Base-by-base conservation (phyloP, 257 asterid species). In the Gentiana macrophylla region DNA sequence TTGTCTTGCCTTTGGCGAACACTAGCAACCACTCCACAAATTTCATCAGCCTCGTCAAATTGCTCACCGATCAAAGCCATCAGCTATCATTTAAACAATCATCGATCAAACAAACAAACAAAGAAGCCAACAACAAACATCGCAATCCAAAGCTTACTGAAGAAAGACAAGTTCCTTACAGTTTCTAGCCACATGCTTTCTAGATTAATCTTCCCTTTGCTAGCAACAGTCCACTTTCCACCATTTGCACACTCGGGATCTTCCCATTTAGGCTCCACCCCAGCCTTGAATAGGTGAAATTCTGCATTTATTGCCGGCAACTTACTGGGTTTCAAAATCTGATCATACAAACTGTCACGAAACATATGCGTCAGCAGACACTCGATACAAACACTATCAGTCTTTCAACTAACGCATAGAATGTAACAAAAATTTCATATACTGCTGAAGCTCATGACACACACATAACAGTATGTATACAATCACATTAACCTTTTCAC, bases 211-310 rank as follows among this genome's bases (percentile, higher is more conserved):
- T 77, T 91, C 60, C 72, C 70, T 77, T 48, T 73, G 76, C 82
- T 60, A 45, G 63, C 52, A 36, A 78, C 80, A 8, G 94, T 79
- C 98, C 96, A 91, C 71, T 87, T 91, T 75, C 98, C 96, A 49
- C 98, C 98, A 56, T 60, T 77, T 37, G 92, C 92, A 76, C 96
- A 91, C 80, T 87, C 95, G 0, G 94, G 96, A 78, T 90, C 98
- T 78, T 90, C 98, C 98, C 98, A 91, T 71, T 91, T 91, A 62
- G 96, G 98, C 75, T 84, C 96, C 67, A 83, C 77, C 57, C 97
- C 95, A 65, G 84, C 80, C 76, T 76, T 85, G 74, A 91, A 91
- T 77, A 91, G 74, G 81, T 87, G 94, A 61, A 91, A 84, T 32
- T 91, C 98, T 1, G 98, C 97, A 77, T 65, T 65, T 49, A 61